Evolutionary conservation across 257 asterid species (phyloP), one percentile per base, ranked within the genome.

Genomic region (Gynochthodes officinalis): DNA sequence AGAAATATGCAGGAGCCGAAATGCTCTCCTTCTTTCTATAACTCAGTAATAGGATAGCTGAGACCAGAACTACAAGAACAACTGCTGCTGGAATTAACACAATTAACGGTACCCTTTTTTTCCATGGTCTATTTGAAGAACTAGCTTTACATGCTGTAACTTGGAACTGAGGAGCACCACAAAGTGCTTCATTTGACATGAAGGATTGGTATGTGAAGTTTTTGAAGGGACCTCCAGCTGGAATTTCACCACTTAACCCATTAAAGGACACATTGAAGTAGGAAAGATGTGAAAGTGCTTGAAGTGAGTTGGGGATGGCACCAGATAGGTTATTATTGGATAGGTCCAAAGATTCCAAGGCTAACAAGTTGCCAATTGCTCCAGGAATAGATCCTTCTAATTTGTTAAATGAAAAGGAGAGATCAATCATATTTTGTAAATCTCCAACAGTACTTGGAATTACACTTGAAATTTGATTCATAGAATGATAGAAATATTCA

Each of bases 271-370:
- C 66, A 30, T 64, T 64, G 53, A 73, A 65, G 9, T 52, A 63
- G 44, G 21, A 67, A 32, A 73, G 76, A 35, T 73, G 42, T n/a
- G 70, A 73, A 62, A 73, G 76, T 25, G 52, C 43, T 62, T 73
- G 23, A 7, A 73, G 39, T 23, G 76, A 73, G 39, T n/a, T 62
- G 39, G 76, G 76, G 59, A 73, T 73, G 27, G 69, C 61, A 52
- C 76, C 71, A 19, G 76, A 72, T 39, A 72, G 69, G 46, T 60
- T 44, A 48, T 72, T 72, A 14, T 72, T 54, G 4, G 64, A 63
- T 35, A 73, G 40, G n/a, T 75, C 74, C 74, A 69, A 64, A 46
- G 69, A 69, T 69, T 76, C 72, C 75, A 76, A 76, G 50, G 64
- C 74, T 27, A 62, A 25, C 75, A 70, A 32, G 28, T 53, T 64